Evolutionary conservation across 495 filamentous ascomycete species (phyloP), one percentile per base, ranked within the genome.

Genomic region (Neurospora hispaniola): DNA sequence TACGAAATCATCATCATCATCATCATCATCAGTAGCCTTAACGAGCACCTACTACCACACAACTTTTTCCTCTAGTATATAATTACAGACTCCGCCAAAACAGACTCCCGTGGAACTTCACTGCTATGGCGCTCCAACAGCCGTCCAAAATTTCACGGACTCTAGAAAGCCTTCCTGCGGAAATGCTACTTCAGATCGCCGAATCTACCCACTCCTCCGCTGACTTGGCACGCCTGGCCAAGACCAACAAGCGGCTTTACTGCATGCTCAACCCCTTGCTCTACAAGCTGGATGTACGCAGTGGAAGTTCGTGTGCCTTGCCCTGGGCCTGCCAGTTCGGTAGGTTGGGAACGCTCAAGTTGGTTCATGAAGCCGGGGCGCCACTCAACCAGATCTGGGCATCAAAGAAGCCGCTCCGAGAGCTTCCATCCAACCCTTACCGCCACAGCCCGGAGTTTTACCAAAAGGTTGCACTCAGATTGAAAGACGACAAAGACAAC

Each of bases 101-200:
- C 23, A 6, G 9, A 31, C 5, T 62, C 54, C 14, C 6, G 14
- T 35, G 54, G 27, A 62, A 27, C 16, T 4, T 7, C 3, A 35
- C 5, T 31, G 31, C 54, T 3, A 62, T 62, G 54, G 27, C 5
- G 8, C 23, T 31, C 27, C 54, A 18, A 62, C 23, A 62, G 2
- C 31, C 23, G 16, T 31, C 23, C 54, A 31, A 62, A 7, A 6
- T 8, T 35, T 12, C 23, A 31, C 23, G 10, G 10, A 14, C 20
- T 27, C 8, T 62, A 62, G 54, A 62, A 62, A 16, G 54, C 12
- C 73, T 74, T 43, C 70, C 73, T 2, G 48, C 46, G 9, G 73
- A 74, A 59, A 31, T 59, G 31, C 14, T 74, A 41, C 35, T 74
- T 40, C 54, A 74, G 44, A 71, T 74, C 59, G 59, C 73, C 59